These are phyloP conservation scores for Coccomyxa sp. DNA, from an alignment of 139 green algal genomes.

Conservation along the genomic window DNA sequence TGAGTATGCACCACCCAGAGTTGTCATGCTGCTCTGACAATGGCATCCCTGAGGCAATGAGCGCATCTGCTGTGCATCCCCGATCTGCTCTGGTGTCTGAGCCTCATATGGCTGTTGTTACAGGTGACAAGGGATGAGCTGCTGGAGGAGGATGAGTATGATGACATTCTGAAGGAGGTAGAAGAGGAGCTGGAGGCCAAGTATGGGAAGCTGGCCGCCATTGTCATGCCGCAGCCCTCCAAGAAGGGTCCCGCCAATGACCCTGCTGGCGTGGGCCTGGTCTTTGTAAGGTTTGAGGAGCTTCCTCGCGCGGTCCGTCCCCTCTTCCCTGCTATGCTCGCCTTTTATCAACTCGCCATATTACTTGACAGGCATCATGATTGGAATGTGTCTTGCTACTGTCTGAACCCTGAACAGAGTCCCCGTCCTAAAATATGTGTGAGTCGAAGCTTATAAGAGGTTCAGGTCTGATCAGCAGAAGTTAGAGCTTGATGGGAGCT, in stretches of 20 bases:
- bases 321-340: not conserved
- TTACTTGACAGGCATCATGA: not conserved
- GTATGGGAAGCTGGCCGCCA: constrained; percentile 46
- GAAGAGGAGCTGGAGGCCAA: constrained; percentile 43
- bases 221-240: constrained; percentile 43
- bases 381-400: not conserved
- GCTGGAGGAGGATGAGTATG: constrained; percentile 52
- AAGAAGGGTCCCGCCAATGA: constrained; percentile 5
- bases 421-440: not conserved
- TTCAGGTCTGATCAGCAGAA: no score
- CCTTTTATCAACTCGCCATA: not conserved
- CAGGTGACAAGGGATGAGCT: constrained; percentile 38
- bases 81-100: no score
- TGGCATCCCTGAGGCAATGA: no score
- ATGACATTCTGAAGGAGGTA: constrained; percentile 53
- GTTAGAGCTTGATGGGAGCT: no score
- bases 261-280: constrained; percentile 50
- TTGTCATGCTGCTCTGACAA: no score
- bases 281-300: constrained; percentile 46
- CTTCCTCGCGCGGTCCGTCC: constrained; percentile 11
- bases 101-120: no score
- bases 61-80: no score
- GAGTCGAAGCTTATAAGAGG: not conserved
- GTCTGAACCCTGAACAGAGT: not conserved
- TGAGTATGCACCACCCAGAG: no score